Conservation (phyloP, 768 basidiomycete species). For the Lepiota brunneoincarnata region DNA sequence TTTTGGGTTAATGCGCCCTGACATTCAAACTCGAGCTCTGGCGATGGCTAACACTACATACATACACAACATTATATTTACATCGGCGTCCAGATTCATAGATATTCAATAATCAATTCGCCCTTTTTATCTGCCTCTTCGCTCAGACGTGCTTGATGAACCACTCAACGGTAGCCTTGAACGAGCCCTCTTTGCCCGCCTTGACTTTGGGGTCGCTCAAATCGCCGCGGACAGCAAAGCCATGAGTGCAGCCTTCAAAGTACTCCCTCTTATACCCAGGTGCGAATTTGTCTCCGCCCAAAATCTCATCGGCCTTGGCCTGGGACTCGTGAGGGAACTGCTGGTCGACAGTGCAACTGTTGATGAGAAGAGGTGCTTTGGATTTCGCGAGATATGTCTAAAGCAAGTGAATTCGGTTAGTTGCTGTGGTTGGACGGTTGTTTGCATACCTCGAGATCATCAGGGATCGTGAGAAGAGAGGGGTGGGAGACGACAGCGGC, state of each 20-base stretch:
- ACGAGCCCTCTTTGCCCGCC: constrained; percentile 63
- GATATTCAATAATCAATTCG: not conserved
- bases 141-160: constrained; percentile 36
- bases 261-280: constrained; percentile 49
- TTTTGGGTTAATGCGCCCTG: too few species aligned
- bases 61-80: not conserved
- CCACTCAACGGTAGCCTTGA: constrained; percentile 56
- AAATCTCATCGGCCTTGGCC: constrained; percentile 43
- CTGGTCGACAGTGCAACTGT: constrained; percentile 54
- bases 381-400: constrained; percentile 47
- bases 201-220: constrained; percentile 47
- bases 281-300: constrained; percentile 43
- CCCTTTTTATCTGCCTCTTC: not conserved
- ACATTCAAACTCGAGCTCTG: too few species aligned
- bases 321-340: constrained; percentile 48
- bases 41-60: too few species aligned
- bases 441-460: constrained; percentile 54
- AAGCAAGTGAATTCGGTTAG: not conserved
- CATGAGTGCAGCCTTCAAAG: constrained; percentile 48
- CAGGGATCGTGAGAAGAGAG: constrained; percentile 54
- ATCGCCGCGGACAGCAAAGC: constrained; percentile 53
- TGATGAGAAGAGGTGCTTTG: constrained; percentile 62
- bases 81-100: too few species aligned
- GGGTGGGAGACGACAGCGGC: constrained; percentile 57
- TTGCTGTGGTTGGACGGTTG: not conserved